These are phyloP conservation scores for Crithidia expoeki DNA, from an alignment of 208 protist genomes.

Conservation along the genomic window DNA sequence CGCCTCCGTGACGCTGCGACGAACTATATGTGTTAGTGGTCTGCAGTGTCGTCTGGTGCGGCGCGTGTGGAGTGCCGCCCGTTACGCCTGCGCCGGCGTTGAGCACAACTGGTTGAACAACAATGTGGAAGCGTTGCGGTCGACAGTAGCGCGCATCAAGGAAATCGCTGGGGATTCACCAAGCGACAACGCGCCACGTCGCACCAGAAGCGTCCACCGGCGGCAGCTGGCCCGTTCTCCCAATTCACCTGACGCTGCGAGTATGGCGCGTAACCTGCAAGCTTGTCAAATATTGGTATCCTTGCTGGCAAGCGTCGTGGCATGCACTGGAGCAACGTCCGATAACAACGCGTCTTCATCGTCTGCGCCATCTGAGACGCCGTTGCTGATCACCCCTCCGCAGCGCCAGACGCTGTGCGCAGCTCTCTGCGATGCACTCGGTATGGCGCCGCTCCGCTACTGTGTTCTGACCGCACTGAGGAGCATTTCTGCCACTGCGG, in stretches of 20 bases:
- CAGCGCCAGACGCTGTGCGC: slow-evolving; percentile 39
- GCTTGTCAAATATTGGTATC: slow-evolving; percentile 45
- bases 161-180: neutral
- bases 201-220: neutral
- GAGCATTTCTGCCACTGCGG: slow-evolving; percentile 35
- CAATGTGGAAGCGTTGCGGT: slow-evolving; percentile 13
- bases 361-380: neutral
- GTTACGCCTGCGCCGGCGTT: slow-evolving; percentile 13
- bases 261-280: slow-evolving; percentile 34
- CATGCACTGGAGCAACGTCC: slow-evolving; percentile 10
- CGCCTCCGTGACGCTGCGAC: slow-evolving; percentile 37
- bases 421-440: slow-evolving; percentile 45
- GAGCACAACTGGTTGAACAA: slow-evolving; percentile 16
- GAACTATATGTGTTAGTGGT: slow-evolving; percentile 49
- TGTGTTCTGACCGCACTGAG: slow-evolving; percentile 41
- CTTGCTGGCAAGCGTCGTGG: slow-evolving; percentile 44
- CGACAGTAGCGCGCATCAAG: slow-evolving; percentile 8
- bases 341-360: neutral
- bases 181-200: neutral
- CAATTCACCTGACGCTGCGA: slow-evolving; percentile 1
- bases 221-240: neutral
- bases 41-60: slow-evolving; percentile 70
- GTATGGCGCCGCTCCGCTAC: slow-evolving; percentile 33
- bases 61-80: slow-evolving; percentile 27
- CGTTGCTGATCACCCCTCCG: neutral